A percentile compares a stretch with the other conserved stretches of the same genome.
phyloP scores from a whole-genome alignment of 23 red algal genomes.

The Agarophyton chilense region DNA sequence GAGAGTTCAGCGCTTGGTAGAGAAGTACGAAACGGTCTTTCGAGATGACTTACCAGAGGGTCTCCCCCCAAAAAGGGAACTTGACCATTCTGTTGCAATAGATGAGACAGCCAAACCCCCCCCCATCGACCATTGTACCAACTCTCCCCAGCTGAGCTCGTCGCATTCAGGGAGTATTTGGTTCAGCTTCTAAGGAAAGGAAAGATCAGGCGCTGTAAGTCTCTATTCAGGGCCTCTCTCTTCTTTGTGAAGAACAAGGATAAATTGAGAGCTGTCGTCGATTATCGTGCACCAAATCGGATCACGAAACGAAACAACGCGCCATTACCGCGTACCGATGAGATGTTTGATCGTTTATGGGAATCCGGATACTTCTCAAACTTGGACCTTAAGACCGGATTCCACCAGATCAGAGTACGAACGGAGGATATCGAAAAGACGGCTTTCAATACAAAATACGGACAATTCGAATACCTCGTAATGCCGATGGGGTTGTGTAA shows the following conservation, averaged over 20 bases:
- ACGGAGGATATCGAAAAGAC: slow-evolving; percentile 22
- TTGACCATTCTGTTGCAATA: background rate
- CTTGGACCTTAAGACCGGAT: background rate
- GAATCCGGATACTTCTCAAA: background rate
- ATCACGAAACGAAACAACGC: slow-evolving; percentile 32
- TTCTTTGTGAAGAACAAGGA: slow-evolving; percentile 25
- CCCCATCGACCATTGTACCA: slow-evolving; percentile 39
- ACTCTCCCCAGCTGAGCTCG: slow-evolving; percentile 3
- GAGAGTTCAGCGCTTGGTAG: too few relatives aligned
- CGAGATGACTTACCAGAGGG: background rate
- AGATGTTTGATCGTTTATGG: background rate
- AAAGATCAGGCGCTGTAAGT: slow-evolving; percentile 24
- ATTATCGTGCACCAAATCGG: slow-evolving; percentile 28
- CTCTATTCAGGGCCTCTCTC: background rate
- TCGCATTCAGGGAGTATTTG: background rate
- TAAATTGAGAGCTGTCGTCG: background rate
- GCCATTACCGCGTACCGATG: background rate
- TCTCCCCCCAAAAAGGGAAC: background rate
- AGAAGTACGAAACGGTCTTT: slow-evolving; percentile 5
- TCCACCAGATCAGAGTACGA: slow-evolving; percentile 7
- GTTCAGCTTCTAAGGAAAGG: background rate
- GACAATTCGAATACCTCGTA: background rate
- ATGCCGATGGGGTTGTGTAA: slow-evolving; percentile 20
- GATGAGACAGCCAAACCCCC: background rate
- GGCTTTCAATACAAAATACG: slow-evolving; percentile 32